Conservation (phyloP, 106 monocot genomes). For the Dendrobium nobile region DNA sequence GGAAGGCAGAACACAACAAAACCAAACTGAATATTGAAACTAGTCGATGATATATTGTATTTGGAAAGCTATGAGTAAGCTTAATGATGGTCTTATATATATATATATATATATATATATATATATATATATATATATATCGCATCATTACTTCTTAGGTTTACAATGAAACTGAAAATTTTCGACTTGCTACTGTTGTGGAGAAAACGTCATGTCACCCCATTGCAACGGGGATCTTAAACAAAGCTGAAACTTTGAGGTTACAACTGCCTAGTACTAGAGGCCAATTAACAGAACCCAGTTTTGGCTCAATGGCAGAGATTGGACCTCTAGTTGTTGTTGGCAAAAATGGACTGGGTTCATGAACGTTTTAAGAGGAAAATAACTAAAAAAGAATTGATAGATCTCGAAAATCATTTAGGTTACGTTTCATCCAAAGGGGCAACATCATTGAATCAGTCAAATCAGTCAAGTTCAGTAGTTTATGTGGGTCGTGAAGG, state of each 20-base stretch:
- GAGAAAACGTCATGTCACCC: conserved; percentile 94
- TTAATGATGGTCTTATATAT: too few relatives aligned
- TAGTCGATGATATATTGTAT: not conserved
- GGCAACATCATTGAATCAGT: conserved; percentile 11
- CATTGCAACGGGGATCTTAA: conserved; percentile 78
- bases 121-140: too few relatives aligned
- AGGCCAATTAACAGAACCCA: conserved; percentile 90
- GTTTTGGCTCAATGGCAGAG: conserved; percentile 87
- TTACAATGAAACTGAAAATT: conserved; percentile 60
- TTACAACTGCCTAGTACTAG: conserved; percentile 58
- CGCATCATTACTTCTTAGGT: conserved; percentile 42
- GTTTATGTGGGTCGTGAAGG: conserved; percentile 91
- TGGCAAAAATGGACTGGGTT: conserved; percentile 77
- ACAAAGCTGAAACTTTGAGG: conserved; percentile 52
- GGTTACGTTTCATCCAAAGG: conserved; percentile 12
- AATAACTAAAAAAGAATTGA: conserved; percentile 24
- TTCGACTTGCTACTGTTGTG: conserved; percentile 87
- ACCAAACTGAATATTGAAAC: not conserved
- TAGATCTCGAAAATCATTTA: conserved; percentile 42
- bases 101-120: too few relatives aligned
- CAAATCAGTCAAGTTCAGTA: conserved; percentile 57
- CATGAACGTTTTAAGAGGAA: conserved; percentile 61
- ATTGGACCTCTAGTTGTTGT: conserved; percentile 91
- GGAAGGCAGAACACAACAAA: not conserved
- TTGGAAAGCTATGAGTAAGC: too few relatives aligned